These are phyloP conservation scores for Candida glaebosa DNA, from an alignment of 805 yeast genomes.

Conservation along the genomic window DNA sequence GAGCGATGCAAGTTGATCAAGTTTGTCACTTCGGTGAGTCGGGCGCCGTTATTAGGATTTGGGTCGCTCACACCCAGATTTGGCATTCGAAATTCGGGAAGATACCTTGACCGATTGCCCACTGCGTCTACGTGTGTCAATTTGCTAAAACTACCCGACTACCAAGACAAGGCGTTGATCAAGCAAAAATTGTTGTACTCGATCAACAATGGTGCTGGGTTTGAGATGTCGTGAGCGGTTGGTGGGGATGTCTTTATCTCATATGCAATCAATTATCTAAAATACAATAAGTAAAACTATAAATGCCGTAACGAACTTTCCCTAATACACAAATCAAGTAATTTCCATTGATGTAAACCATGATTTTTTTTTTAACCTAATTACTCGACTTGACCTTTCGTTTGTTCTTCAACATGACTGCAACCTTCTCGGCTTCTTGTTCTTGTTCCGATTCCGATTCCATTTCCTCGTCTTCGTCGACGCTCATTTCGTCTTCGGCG, in stretches of 20 bases:
- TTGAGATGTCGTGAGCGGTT: slow-evolving; percentile 59
- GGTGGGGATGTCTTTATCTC: too few species aligned
- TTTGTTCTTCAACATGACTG: slow-evolving; percentile 63
- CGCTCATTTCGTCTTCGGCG: slow-evolving; percentile 41
- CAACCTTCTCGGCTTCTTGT: slow-evolving; percentile 46
- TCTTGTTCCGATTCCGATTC: slow-evolving; percentile 42
- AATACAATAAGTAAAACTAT: slow-evolving; percentile 3
- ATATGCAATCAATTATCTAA: slow-evolving; percentile 6
- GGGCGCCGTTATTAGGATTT: slow-evolving; percentile 90
- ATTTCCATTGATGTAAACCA: too few species aligned
- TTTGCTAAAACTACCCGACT: slow-evolving; percentile 80
- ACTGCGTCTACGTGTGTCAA: slow-evolving; percentile 94
- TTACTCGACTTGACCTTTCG: slow-evolving; percentile 27
- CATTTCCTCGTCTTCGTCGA: slow-evolving; percentile 41
- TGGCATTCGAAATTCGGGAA: slow-evolving; percentile 72
- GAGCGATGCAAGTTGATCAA: slow-evolving; percentile 67
- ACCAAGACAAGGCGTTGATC: slow-evolving; percentile 55
- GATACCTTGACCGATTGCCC: slow-evolving; percentile 60
- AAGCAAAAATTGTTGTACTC: slow-evolving; percentile 69
- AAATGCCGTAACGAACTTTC: too few species aligned
- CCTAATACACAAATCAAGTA: too few species aligned
- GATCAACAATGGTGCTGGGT: slow-evolving; percentile 80
- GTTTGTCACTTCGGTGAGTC: slow-evolving; percentile 88
- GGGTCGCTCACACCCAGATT: slow-evolving; percentile 68
- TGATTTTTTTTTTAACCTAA: too few species aligned